Conservation (phyloP, 805 yeast species). For the Wickerhamomyces chaumierensis region DNA sequence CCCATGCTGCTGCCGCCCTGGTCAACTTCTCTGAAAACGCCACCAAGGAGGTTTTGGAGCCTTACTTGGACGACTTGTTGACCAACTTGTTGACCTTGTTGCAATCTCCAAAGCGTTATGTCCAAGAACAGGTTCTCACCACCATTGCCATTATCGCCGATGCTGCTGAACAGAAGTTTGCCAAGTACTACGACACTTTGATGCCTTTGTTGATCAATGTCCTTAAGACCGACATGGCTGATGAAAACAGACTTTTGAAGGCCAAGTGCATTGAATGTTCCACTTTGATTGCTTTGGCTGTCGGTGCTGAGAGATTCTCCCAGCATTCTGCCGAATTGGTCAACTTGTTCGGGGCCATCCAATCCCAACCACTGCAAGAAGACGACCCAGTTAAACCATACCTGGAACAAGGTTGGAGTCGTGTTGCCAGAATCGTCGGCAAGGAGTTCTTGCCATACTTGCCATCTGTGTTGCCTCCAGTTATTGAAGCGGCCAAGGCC, state of each 20-base stretch:
- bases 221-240: conserved; percentile 65
- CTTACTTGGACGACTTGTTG: conserved; percentile 78
- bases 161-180: conserved; percentile 81
- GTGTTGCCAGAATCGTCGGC: conserved; percentile 81
- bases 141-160: conserved; percentile 97
- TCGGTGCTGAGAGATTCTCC: conserved; percentile 80
- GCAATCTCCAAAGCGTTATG: conserved; percentile 81
- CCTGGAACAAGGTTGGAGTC: conserved; percentile 92
- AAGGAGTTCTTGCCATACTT: conserved; percentile 76
- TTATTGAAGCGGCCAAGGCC: conserved; percentile 75
- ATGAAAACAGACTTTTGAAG: conserved; percentile 66
- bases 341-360: conserved; percentile 60
- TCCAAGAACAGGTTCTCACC: conserved; percentile 94
- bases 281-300: conserved; percentile 87
- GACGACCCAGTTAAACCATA: conserved; percentile 86
- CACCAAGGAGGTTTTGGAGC: conserved; percentile 74
- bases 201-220: conserved; percentile 84
- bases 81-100: conserved; percentile 63
- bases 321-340: conserved; percentile 68
- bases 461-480: conserved; percentile 81
- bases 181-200: conserved; percentile 86
- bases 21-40: conserved; percentile 94
- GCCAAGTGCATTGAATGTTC: conserved; percentile 96
- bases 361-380: conserved; percentile 40
- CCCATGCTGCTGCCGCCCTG: conserved; percentile 97